These are phyloP conservation scores for Mycosphaerella sp. DNA, from an alignment of 2,329 filamentous ascomycete species.

Conservation along the genomic window DNA sequence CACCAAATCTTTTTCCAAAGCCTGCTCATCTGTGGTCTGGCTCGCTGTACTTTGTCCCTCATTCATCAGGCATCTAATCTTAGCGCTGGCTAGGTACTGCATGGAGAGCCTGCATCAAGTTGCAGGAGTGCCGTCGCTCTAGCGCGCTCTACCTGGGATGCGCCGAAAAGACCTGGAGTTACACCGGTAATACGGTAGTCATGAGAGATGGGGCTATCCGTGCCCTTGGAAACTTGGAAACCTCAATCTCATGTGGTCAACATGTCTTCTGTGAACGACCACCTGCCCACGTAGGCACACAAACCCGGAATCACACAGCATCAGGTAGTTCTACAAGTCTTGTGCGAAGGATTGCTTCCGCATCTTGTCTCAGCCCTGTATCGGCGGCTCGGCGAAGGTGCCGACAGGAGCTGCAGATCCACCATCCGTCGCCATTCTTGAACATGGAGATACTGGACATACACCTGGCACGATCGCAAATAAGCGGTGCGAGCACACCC, in stretches of 20 bases:
- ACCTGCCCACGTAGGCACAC: slow-evolving; percentile 11
- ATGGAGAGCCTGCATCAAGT: slow-evolving; percentile 1
- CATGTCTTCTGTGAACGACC: slow-evolving; percentile 16
- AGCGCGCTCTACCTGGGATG: slow-evolving; percentile 10
- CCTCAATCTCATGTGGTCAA: slow-evolving; percentile 19
- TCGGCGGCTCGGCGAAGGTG: neutral
- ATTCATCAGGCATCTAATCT: slow-evolving; percentile 1
- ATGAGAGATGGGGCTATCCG: slow-evolving; percentile 17
- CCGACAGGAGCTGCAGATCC: neutral
- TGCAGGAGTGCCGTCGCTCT: slow-evolving; percentile 5
- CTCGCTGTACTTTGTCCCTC: neutral
- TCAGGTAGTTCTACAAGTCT: neutral
- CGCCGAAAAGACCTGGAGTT: neutral
- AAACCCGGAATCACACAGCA: slow-evolving; percentile 8
- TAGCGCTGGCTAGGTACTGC: neutral
- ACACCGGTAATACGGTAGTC: slow-evolving; percentile 8
- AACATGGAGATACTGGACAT: neutral
- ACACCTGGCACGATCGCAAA: neutral
- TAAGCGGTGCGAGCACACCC: neutral
- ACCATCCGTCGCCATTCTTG: neutral
- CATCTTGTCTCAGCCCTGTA: neutral
- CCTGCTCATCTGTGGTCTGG: neutral
- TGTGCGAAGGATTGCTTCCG: neutral
- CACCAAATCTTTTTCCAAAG: neutral
- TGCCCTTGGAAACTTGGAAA: slow-evolving; percentile 20